phyloP scores from a whole-genome alignment of 2,329 filamentous ascomycete species.

The Helminthosporium solani region DNA sequence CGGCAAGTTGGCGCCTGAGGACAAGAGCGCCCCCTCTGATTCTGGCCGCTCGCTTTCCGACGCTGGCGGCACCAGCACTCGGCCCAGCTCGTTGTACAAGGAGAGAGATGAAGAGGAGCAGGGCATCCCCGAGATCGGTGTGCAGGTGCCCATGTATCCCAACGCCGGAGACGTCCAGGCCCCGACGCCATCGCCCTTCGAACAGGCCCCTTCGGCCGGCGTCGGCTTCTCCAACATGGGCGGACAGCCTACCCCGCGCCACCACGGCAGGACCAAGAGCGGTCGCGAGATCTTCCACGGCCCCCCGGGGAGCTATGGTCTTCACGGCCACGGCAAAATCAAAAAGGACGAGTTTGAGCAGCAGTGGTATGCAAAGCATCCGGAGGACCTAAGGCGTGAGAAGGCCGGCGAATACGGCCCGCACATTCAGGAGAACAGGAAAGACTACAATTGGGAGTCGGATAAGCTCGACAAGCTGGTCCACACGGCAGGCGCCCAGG shows the following conservation, averaged over 20 bases:
- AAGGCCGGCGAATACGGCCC: constrained; percentile 67
- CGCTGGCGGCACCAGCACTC: constrained; percentile 38
- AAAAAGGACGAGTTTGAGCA: constrained; percentile 81
- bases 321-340: constrained; percentile 80
- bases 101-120: constrained; percentile 62
- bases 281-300: constrained; percentile 66
- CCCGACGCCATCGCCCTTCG: constrained; percentile 71
- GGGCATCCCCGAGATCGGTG: constrained; percentile 88
- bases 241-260: constrained; percentile 57
- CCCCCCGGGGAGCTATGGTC: constrained; percentile 87
- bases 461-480: constrained; percentile 91
- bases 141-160: constrained; percentile 90
- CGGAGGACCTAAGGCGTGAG: constrained; percentile 72
- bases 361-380: constrained; percentile 91
- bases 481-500: constrained; percentile 61
- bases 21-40: constrained; percentile 25
- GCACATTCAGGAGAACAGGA: constrained; percentile 59
- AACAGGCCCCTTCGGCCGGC: constrained; percentile 38
- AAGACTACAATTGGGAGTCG: constrained; percentile 83
- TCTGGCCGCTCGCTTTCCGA: constrained; percentile 37
- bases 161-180: constrained; percentile 95
- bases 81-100: constrained; percentile 57
- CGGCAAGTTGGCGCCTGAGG: constrained; percentile 56
- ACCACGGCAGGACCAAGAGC: constrained; percentile 67
- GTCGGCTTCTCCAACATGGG: constrained; percentile 57